Evolutionary conservation across 306 rosid species (phyloP).

Genomic region (Gleditsia sinensis): DNA sequence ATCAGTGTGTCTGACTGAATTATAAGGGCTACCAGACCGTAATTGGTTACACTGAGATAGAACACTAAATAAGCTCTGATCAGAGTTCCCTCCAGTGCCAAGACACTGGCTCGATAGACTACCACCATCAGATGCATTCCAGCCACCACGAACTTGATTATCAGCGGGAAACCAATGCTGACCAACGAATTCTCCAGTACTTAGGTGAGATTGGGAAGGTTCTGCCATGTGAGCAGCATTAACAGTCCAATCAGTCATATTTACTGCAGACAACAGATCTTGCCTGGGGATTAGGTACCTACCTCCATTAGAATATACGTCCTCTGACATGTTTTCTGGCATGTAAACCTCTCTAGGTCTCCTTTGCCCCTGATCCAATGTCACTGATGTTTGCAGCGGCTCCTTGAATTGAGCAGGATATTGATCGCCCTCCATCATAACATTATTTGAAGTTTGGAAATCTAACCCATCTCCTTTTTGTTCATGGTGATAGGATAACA

Average conservation of each 20-base stretch:
- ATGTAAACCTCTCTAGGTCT: constrained; percentile 59
- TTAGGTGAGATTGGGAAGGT: constrained; percentile 63
- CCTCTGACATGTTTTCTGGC: constrained; percentile 53
- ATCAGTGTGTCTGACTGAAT: constrained; percentile 52
- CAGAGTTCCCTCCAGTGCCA: constrained; percentile 59
- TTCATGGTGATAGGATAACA: constrained; percentile 62
- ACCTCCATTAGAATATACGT: constrained; percentile 64
- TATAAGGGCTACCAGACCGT: constrained; percentile 55
- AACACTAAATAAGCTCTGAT: constrained; percentile 81
- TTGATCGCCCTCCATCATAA: constrained; percentile 55
- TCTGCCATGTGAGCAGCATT: constrained; percentile 49
- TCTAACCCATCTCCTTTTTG: constrained; percentile 63
- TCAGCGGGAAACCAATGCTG: constrained; percentile 78
- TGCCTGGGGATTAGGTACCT: constrained; percentile 64
- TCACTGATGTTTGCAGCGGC: constrained; percentile 58
- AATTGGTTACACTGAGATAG: constrained; percentile 77
- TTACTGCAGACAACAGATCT: constrained; percentile 50
- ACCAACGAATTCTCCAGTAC: constrained; percentile 55
- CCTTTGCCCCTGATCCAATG: constrained; percentile 61
- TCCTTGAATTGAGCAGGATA: constrained; percentile 69
- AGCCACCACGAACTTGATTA: constrained; percentile 70
- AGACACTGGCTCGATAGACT: constrained; percentile 57
- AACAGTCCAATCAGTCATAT: constrained; percentile 67
- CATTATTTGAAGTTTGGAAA: constrained; percentile 55
- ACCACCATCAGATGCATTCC: constrained; percentile 58